These are phyloP conservation scores for Daldinia decipiens DNA, from an alignment of 495 filamentous ascomycete genomes.

Conservation along the genomic window DNA sequence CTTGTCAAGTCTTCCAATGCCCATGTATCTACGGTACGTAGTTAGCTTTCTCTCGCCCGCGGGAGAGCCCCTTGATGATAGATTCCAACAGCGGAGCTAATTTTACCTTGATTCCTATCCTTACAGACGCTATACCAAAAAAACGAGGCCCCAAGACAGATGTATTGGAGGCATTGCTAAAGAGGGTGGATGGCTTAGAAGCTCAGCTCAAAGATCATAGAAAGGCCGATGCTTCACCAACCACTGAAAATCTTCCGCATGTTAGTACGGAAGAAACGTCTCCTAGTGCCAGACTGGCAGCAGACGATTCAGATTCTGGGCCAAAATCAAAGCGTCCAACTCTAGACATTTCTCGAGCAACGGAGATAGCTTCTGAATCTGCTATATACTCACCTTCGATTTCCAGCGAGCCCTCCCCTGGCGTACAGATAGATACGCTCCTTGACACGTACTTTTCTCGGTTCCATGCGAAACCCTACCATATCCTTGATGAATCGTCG, in stretches of 20 bases:
- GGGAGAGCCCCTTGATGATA: background rate
- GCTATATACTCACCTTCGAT: constrained; percentile 52
- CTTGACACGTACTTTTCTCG: constrained; percentile 80
- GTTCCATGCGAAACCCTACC: constrained; percentile 80
- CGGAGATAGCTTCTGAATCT: constrained; percentile 45
- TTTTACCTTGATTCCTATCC: constrained; percentile 4
- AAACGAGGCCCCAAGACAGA: constrained; percentile 90
- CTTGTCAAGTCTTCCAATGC: constrained; percentile 87
- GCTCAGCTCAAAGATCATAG: constrained; percentile 77
- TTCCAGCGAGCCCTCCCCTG: constrained; percentile 53
- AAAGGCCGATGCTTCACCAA: constrained; percentile 57
- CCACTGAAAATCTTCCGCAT: constrained; percentile 46
- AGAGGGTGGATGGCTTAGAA: constrained; percentile 84
- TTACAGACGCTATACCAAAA: constrained; percentile 83
- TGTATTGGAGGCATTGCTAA: constrained; percentile 83
- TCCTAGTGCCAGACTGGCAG: constrained; percentile 6
- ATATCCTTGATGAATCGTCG: constrained; percentile 77
- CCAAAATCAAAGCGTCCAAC: constrained; percentile 43
- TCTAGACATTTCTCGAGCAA: constrained; percentile 33
- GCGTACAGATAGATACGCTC: constrained; percentile 65
- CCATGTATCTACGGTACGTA: constrained; percentile 85
- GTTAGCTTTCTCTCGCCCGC: background rate
- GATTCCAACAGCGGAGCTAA: constrained; percentile 28
- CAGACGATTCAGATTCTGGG: constrained; percentile 27
- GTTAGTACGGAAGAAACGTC: constrained; percentile 22